These are phyloP conservation scores for Chlorella variabilis DNA, from an alignment of 163 green algal genomes.

Conservation along the genomic window DNA sequence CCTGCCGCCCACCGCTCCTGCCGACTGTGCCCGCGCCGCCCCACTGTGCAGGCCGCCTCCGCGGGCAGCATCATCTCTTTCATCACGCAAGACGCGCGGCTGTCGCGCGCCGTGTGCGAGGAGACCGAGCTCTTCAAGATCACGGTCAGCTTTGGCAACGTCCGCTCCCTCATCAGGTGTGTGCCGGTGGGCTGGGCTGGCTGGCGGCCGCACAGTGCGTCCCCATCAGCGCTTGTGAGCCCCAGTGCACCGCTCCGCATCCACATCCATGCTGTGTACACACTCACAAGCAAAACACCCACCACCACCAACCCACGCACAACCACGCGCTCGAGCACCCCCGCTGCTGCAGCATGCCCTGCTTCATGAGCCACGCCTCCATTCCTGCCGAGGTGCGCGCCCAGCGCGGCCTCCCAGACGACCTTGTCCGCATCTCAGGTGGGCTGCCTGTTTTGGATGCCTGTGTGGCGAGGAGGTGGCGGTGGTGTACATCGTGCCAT, in stretches of 20 bases:
- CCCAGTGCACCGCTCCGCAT: too few relatives aligned
- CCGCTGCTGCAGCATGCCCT: constrained; percentile 91
- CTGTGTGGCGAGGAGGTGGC: too few relatives aligned
- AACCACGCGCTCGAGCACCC: too few relatives aligned
- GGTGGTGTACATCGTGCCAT: too few relatives aligned
- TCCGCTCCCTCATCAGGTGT: constrained; percentile 64
- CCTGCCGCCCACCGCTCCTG: too few relatives aligned
- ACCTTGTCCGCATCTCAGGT: constrained; percentile 94
- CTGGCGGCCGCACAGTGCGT: too few relatives aligned
- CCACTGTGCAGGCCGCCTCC: constrained; percentile 67
- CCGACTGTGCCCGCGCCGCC: too few relatives aligned
- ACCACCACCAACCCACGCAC: too few relatives aligned
- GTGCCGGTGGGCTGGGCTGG: neutral
- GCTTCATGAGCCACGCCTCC: constrained; percentile 95
- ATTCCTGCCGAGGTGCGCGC: constrained; percentile 91
- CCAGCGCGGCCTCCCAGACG: constrained; percentile 90
- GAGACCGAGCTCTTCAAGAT: constrained; percentile 93
- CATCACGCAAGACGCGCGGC: constrained; percentile 69
- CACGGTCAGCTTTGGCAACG: constrained; percentile 93
- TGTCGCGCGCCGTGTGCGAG: constrained; percentile 86
- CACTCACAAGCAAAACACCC: too few relatives aligned
- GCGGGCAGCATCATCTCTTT: constrained; percentile 84
- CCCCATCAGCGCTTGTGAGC: too few relatives aligned
- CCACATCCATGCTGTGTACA: too few relatives aligned
- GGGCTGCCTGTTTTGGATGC: too few relatives aligned